Conservation (phyloP, 176 grass and related monocot genomes). For the Calamus simplicifolius region DNA sequence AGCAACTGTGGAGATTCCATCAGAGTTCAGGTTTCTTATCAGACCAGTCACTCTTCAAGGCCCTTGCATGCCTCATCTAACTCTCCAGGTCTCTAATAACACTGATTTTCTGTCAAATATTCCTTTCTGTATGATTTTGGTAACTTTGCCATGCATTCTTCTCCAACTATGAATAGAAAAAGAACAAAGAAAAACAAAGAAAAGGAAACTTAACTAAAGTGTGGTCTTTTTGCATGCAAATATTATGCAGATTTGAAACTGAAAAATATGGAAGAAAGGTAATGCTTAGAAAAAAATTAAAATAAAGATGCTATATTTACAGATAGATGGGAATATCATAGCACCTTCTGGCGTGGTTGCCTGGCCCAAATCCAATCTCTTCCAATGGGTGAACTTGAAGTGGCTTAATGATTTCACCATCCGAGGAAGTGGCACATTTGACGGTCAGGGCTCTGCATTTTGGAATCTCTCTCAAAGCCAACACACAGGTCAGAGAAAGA, state of each 20-base stretch:
- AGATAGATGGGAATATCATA: conserved; percentile 57
- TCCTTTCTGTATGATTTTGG: too few relatives aligned
- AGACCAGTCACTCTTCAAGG: conserved; percentile 48
- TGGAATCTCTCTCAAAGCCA: conserved; percentile 22
- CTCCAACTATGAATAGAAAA: too few relatives aligned
- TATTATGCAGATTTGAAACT: too few relatives aligned
- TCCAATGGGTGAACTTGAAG: conserved; percentile 81
- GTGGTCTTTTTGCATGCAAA: too few relatives aligned
- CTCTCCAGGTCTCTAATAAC: conserved; percentile 37
- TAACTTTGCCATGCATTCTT: too few relatives aligned
- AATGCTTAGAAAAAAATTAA: too few relatives aligned
- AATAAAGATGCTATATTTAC: conserved; percentile 5
- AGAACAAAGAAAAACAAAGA: too few relatives aligned
- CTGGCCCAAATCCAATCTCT: conserved; percentile 32
- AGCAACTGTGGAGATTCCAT: conserved; percentile 42
- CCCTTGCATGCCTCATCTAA: conserved; percentile 47
- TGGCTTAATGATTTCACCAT: conserved; percentile 54
- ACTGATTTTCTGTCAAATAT: too few relatives aligned
- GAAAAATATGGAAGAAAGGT: too few relatives aligned
- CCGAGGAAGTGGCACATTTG: conserved; percentile 42
- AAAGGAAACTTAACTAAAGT: too few relatives aligned
- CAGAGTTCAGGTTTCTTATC: conserved; percentile 36
- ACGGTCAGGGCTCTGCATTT: conserved; percentile 32
- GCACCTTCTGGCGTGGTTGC: conserved; percentile 34
- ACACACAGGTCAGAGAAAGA: conserved; percentile 23